phyloP scores from a whole-genome alignment of 768 basidiomycete genomes.

The Mycena venus region DNA sequence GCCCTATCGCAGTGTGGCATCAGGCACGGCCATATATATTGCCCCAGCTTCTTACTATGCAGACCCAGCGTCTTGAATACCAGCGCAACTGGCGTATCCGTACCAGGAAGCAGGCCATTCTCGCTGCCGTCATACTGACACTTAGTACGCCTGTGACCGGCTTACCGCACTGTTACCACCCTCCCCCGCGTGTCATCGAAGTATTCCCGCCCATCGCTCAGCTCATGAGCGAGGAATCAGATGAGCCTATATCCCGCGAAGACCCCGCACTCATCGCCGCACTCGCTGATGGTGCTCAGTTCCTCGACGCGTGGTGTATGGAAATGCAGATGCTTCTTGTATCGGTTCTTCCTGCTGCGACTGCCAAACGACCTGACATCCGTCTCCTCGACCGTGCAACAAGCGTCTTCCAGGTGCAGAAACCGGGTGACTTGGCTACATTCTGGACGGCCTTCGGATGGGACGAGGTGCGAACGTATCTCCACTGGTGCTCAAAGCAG shows the following conservation, averaged over 20 bases:
- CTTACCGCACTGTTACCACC: neutral
- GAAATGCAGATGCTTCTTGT: neutral
- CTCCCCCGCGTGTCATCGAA: conserved; percentile 3
- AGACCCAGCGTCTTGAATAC: neutral
- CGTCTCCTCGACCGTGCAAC: neutral
- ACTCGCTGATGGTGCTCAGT: neutral
- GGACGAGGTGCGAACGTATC: neutral
- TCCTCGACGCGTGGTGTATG: neutral
- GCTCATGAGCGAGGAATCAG: neutral
- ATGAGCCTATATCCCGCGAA: neutral
- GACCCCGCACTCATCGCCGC: neutral
- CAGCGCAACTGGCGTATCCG: neutral
- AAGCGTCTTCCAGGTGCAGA: neutral
- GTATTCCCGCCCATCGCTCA: neutral
- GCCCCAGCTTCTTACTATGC: neutral
- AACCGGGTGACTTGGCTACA: neutral
- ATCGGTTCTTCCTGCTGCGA: neutral
- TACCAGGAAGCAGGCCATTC: neutral
- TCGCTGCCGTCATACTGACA: neutral
- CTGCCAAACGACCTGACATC: neutral
- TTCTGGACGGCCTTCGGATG: neutral
- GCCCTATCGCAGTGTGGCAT: neutral
- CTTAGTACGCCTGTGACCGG: neutral
- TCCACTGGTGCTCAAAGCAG: neutral
- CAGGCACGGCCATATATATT: conserved; percentile 2